phyloP scores from a whole-genome alignment of 2,329 filamentous ascomycete genomes.

The Emericellopsis cladophorae region DNA sequence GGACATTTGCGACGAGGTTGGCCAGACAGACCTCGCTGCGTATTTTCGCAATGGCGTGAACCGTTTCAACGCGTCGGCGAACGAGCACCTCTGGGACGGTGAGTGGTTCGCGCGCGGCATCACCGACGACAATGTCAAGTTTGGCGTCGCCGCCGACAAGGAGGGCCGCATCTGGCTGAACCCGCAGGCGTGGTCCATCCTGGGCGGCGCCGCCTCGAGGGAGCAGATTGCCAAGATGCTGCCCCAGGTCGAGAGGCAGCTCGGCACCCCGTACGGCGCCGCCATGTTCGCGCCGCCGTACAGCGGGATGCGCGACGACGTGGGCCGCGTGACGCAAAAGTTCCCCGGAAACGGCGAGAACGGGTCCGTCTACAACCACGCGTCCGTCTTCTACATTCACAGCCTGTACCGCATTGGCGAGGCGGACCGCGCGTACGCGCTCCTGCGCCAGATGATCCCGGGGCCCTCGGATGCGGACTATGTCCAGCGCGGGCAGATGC shows the following conservation, averaged over 20 bases:
- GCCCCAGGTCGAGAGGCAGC: slow-evolving; percentile 33
- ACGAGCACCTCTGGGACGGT: slow-evolving; percentile 40
- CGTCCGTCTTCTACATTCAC: slow-evolving; percentile 40
- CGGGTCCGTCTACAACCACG: slow-evolving; percentile 45
- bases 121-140: slow-evolving; percentile 39
- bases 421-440: slow-evolving; percentile 34
- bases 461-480: slow-evolving; percentile 38
- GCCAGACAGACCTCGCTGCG: slow-evolving; percentile 23
- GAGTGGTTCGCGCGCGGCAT: slow-evolving; percentile 45
- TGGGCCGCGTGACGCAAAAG: slow-evolving; percentile 46
- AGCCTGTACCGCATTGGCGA: slow-evolving; percentile 36
- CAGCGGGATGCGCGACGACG: slow-evolving; percentile 42
- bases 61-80: slow-evolving; percentile 35
- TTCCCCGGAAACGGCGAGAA: slow-evolving; percentile 46
- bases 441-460: slow-evolving; percentile 39
- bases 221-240: slow-evolving; percentile 31
- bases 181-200: slow-evolving; percentile 41
- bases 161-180: slow-evolving; percentile 47
- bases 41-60: slow-evolving; percentile 30
- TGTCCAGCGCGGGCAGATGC: slow-evolving; percentile 38
- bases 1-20: slow-evolving; percentile 31
- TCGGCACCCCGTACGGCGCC: slow-evolving; percentile 38
- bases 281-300: slow-evolving; percentile 44
- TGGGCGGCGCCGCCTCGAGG: slow-evolving; percentile 33
- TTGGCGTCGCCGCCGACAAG: slow-evolving; percentile 34